A percentile compares a stretch with the other conserved stretches of the same genome.
phyloP scores from a whole-genome alignment of 2,329 filamentous ascomycete genomes.

The Clonostachys rosea region DNA sequence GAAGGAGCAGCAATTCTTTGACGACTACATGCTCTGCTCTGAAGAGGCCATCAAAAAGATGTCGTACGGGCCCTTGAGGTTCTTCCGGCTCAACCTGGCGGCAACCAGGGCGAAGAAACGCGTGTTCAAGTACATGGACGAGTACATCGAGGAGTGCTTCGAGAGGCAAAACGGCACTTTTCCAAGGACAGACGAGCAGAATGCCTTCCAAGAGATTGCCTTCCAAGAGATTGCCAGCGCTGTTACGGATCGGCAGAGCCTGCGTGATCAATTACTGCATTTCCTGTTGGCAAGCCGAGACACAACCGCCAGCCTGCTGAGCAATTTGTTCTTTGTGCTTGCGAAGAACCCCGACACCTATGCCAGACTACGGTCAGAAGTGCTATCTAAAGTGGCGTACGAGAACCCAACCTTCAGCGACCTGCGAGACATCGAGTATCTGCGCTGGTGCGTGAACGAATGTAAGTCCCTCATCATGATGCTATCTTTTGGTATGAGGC shows the following conservation, averaged over 20 bases:
- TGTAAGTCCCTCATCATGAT: constrained; percentile 26
- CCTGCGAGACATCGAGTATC: constrained; percentile 46
- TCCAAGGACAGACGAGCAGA: constrained; percentile 2
- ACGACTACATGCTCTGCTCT: constrained; percentile 25
- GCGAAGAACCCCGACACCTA: constrained; percentile 33
- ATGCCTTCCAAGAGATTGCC: constrained; percentile 38
- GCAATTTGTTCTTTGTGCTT: constrained; percentile 36
- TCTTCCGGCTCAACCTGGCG: constrained; percentile 14
- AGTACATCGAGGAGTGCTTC: constrained; percentile 32
- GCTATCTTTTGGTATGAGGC: not conserved
- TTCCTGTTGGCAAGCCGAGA: constrained; percentile 39
- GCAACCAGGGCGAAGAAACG: constrained; percentile 18
- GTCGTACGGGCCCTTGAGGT: constrained; percentile 22
- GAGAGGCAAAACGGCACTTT: not conserved
- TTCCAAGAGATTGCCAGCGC: constrained; percentile 42
- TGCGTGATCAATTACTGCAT: constrained; percentile 35
- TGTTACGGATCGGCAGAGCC: constrained; percentile 30
- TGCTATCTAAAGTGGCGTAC: constrained; percentile 20
- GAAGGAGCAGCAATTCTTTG: constrained; percentile 25
- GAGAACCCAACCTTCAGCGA: constrained; percentile 39
- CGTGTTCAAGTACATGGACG: constrained; percentile 32
- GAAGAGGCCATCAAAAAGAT: constrained; percentile 22
- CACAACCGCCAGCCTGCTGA: constrained; percentile 37
- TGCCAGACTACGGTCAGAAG: constrained; percentile 37
- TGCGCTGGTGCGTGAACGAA: constrained; percentile 53